These are phyloP conservation scores for Dictyostelium citrinum DNA, from an alignment of 78 protist species.

Conservation along the genomic window DNA sequence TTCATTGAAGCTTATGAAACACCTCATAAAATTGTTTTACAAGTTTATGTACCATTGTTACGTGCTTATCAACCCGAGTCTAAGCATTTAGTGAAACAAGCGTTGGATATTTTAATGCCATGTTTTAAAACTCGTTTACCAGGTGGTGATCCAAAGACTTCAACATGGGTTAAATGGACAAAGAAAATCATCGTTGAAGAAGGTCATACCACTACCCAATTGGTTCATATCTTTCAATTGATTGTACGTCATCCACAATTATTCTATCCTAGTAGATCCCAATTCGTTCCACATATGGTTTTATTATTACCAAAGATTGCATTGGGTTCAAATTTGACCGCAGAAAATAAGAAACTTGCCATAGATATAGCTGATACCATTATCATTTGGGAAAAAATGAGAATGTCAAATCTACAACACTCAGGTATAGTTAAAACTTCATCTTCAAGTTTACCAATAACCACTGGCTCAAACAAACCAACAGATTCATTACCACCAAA, in stretches of 20 bases:
- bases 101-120: constrained; percentile 91
- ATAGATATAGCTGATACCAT: constrained; percentile 89
- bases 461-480: neutral
- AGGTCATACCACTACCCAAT: constrained; percentile 89
- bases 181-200: constrained; percentile 94
- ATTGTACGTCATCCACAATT: constrained; percentile 88
- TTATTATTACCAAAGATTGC: constrained; percentile 89
- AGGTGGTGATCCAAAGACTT: constrained; percentile 14
- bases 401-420: constrained; percentile 6
- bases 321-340: constrained; percentile 27
- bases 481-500: neutral
- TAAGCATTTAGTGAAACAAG: constrained; percentile 83
- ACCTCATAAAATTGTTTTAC: constrained; percentile 91
- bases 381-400: constrained; percentile 87
- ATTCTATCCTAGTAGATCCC: constrained; percentile 87
- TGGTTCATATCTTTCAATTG: constrained; percentile 92
- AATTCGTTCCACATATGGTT: constrained; percentile 93
- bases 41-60: constrained; percentile 90
- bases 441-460: neutral
- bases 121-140: constrained; percentile 30
- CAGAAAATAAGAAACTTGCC: constrained; percentile 89
- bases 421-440: neutral
- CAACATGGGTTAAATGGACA: constrained; percentile 92
- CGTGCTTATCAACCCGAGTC: constrained; percentile 92
- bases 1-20: constrained; percentile 94